Conservation (phyloP, 176 grass and related monocot species). For the Carex parvula region DNA sequence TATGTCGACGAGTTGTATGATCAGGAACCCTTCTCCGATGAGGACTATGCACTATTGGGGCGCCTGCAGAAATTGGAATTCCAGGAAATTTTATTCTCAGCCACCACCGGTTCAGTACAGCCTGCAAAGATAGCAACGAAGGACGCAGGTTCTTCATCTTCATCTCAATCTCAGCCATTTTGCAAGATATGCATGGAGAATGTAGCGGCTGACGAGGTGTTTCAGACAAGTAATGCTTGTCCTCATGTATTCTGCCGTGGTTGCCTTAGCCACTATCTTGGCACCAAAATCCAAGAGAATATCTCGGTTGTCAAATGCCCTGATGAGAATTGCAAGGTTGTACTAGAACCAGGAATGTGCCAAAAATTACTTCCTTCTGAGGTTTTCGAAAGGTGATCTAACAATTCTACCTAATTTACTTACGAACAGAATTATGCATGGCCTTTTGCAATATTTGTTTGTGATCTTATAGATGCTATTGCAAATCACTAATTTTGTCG, state of each 20-base stretch:
- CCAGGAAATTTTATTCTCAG: constrained; percentile 49
- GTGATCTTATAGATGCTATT: neutral
- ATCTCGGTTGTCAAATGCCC: constrained; percentile 36
- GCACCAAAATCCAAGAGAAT: constrained; percentile 38
- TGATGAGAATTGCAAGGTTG: constrained; percentile 36
- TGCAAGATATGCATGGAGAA: constrained; percentile 78
- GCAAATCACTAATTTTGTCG: neutral
- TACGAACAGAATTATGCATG: neutral
- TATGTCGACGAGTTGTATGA: constrained; percentile 27
- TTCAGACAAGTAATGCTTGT: constrained; percentile 30
- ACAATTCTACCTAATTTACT: neutral
- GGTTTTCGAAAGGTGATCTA: neutral
- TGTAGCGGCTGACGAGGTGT: constrained; percentile 10
- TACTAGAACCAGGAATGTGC: constrained; percentile 20
- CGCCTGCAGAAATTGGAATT: constrained; percentile 3
- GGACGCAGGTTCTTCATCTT: neutral
- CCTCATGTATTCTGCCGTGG: constrained; percentile 48
- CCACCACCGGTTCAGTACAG: neutral
- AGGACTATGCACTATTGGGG: constrained; percentile 19
- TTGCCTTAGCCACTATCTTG: constrained; percentile 47
- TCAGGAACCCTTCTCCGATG: constrained; percentile 54
- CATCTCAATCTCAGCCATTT: neutral
- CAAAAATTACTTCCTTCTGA: neutral
- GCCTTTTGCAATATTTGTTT: neutral
- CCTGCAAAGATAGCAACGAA: neutral